Conservation (phyloP, 2,329 filamentous ascomycete species). For the Claviceps capensis region DNA sequence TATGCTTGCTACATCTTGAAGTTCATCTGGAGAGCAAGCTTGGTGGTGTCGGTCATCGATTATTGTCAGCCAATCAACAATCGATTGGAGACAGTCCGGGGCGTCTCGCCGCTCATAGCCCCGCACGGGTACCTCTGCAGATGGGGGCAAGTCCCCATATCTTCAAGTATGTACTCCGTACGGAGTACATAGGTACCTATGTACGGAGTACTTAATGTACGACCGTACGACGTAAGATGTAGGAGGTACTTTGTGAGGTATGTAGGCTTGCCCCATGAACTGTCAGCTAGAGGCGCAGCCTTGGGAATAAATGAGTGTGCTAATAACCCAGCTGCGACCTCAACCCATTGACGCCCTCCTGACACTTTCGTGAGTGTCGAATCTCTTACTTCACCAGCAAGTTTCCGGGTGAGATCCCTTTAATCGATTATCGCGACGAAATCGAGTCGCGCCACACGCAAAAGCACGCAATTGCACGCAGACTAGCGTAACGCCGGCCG, state of each 20-base stretch:
- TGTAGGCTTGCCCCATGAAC: not conserved
- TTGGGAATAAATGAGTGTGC: not conserved
- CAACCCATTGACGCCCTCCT: not conserved
- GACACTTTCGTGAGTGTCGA: not conserved
- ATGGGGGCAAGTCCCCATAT: not conserved
- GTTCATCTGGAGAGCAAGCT: not conserved
- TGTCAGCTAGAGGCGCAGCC: not conserved
- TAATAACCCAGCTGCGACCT: not conserved
- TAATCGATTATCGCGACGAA: not conserved
- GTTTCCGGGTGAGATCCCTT: not conserved
- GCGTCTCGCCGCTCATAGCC: not conserved
- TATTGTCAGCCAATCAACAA: not conserved
- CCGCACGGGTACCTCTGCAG: not conserved
- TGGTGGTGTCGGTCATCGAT: not conserved
- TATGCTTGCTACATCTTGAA: not conserved
- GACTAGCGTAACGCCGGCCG: not conserved
- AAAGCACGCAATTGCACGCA: not conserved
- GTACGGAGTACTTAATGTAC: too few species aligned
- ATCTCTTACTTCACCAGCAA: not conserved
- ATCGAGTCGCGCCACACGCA: not conserved
- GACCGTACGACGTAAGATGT: too few species aligned
- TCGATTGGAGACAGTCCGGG: not conserved
- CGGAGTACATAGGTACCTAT: not conserved
- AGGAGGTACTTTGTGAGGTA: too few species aligned
- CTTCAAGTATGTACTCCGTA: not conserved